These are phyloP conservation scores for Hylodesmum podocarpum DNA, from an alignment of 306 rosid species.

Conservation along the genomic window DNA sequence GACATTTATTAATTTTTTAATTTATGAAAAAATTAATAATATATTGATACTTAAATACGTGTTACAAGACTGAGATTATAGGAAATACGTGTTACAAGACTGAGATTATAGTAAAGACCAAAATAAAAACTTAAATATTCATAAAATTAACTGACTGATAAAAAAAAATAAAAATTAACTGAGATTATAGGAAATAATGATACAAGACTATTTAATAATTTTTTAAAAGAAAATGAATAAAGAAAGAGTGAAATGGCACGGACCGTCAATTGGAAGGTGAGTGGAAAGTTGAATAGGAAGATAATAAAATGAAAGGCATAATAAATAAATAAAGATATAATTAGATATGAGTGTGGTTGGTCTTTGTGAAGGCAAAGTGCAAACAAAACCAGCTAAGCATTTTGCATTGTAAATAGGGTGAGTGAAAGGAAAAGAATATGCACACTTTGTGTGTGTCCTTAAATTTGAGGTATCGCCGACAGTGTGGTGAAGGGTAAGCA, in stretches of 20 bases:
- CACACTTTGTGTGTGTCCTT: not conserved
- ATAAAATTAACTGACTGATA: too few relatives aligned
- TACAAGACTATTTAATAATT: too few relatives aligned
- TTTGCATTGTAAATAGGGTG: not conserved
- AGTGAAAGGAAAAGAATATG: not conserved
- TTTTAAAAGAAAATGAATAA: too few relatives aligned
- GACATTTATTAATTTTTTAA: too few relatives aligned
- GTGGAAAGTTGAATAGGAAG: constrained; percentile 47
- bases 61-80: too few relatives aligned
- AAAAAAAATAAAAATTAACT: too few relatives aligned
- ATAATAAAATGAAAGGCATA: constrained; percentile 13
- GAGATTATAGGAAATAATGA: too few relatives aligned
- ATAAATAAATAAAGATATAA: not conserved
- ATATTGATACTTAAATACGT: too few relatives aligned
- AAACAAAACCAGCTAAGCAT: constrained; percentile 50
- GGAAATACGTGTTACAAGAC: too few relatives aligned
- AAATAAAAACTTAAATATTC: too few relatives aligned
- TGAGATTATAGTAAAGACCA: too few relatives aligned
- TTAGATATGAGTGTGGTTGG: constrained; percentile 42
- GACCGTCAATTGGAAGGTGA: constrained; percentile 63
- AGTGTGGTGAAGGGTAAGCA: constrained; percentile 8
- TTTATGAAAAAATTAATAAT: too few relatives aligned
- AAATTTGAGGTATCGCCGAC: constrained; percentile 44
- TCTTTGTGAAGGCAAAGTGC: constrained; percentile 44
- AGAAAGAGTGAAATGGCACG: constrained; percentile 24